Base-by-base conservation (phyloP, 352 stramenopile genomes). In the Thraustochytrium sp. region DNA sequence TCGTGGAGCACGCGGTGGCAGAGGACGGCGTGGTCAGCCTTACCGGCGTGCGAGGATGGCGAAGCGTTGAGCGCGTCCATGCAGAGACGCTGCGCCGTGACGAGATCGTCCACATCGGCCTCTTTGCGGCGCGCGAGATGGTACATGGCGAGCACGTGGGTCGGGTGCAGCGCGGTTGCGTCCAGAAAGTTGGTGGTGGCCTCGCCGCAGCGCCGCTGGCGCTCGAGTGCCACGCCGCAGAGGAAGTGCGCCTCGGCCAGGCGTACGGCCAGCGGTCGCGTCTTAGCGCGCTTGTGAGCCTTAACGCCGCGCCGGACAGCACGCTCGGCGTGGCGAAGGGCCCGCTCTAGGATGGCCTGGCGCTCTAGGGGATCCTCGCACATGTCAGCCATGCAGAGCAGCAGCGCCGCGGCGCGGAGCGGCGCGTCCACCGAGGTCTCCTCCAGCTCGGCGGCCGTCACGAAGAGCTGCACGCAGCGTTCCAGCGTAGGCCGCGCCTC, bases 91-190 rank as follows among this genome's bases (percentile, higher is more conserved):
- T 61, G 68, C 48, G 48, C 26, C 4, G 5, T 44, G 44, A 75
- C 68, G 9, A 48, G 29, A 13, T 46, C 48, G 37, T 80, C 68
- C 16, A 75, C 16, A 26, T 80, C 48, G 18, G 5, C 16, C 42
- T 61, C 68, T 31, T 80, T 44, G n/a, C 31, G 53, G 8, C 68
- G 68, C 5, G 68, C 42, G 18, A 64, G 23, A 34, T 80, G 68
- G 16, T 55, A 80, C 31, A 68, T 63, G 16, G 68, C 68, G 26
- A 80, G 38, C 8, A 68, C 36, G 49, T 80, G 68, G 36, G 26
- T 5, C 26, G 31, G 68, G 21, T 61, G 26, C 16, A 80, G 42
- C n/a, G 68, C 42, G 13, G 64, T 26, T 18, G 65, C 65, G 34
- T 77, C 42, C 11, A 62, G 40, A 75, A 77, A 77, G 31, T 62